Base-by-base conservation (phyloP, 2,329 filamentous ascomycete genomes). In the Colletotrichum phormii region DNA sequence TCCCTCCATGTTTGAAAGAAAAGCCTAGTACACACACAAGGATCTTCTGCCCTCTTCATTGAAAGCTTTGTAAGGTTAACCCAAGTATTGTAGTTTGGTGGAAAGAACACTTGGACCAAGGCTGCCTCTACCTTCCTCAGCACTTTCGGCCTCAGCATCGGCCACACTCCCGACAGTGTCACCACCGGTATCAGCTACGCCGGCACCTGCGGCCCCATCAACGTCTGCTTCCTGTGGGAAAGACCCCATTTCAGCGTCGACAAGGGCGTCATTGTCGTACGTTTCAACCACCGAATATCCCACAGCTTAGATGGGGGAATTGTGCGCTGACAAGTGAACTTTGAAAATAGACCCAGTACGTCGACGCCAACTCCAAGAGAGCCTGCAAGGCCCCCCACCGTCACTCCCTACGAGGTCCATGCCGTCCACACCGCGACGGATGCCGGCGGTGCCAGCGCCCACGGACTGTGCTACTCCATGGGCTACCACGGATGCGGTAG, bases 381-480 rank as follows among this genome's bases (percentile, higher is more conserved):
- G 49, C 62, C 8, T 64, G 62, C 49, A 0, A 2, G 0, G 37
- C 54, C 51, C 62, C 62, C 62, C 22, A 64, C 62, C 8, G 49
- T 64, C 15, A 64, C 62, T 3, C 62, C 62, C 37, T 64, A 64
- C 31, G 62, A 64, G 49, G 62, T 22, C 18, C 62, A 64, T 31
- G 3, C 35, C 1, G 35, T 64, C 26, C 62, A 64, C 3, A 31
- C 26, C 4, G 9, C 26, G 11, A 11, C 22, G 12, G 62, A 64
- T 55, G 29, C 62, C 22, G 62, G 62, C 0, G 62, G 62, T 29
- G 49, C 62, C 2, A 64, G 51, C 54, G 29, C 62, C 5, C 46
- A 64, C 31, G 62, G 62, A 22, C 54, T 64, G 26, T 64, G 62
- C 51, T 64, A 64, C 62, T 64, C 62, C 2, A 64, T 64, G 62